Base-by-base conservation (phyloP, 306 rosid genomes). In the Lablab purpureus region DNA sequence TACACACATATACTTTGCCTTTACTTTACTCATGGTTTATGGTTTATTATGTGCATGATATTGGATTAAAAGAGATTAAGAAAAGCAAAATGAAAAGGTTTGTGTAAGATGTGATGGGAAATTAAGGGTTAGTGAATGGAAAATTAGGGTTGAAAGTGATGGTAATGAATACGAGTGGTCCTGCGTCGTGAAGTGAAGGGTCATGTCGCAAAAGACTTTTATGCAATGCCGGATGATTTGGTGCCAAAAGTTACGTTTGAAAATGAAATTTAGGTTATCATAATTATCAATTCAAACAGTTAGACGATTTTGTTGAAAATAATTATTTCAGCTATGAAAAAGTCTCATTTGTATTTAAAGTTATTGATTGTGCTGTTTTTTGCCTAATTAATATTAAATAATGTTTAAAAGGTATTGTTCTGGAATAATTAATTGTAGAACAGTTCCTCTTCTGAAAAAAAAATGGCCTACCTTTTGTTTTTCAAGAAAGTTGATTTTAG, bases 131-230 rank as follows among this genome's bases (percentile, higher is more conserved):
- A n/a, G 17, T 34, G 32, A 22, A 23, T 59, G 22, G 18, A 51
- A 63, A 51, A 51, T 30, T 64, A 51, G 60, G 19, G 21, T 13
- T 64, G 79, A 80, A 64, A 64, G 68, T 64, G 75, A 80, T 9
- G 74, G 68, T 2, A 65, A 73, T 73, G 75, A 78, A 64, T 66
- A 51, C 28, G 17, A 34, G 84, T 81, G 80, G 80, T 81, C 80
- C 80, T 28, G 15, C 17, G 19, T 51, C 74, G 7, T 65, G 60
- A 54, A 41, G 7, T 65, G 60, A 54, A 41, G 40, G 22, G 80
- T 73, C 79, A 65, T 37, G 30, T 81, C 70, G 11, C 80, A 55
- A 15, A 54, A 41, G 75, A 81, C 75, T 81, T 80, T 43, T 28
- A 78, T 40, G 71, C 75, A 54, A 23, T 81, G 80, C 80, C 45